These are phyloP conservation scores for Akebia trifoliata DNA, from an alignment of 164 flowering plant species.

Conservation along the genomic window DNA sequence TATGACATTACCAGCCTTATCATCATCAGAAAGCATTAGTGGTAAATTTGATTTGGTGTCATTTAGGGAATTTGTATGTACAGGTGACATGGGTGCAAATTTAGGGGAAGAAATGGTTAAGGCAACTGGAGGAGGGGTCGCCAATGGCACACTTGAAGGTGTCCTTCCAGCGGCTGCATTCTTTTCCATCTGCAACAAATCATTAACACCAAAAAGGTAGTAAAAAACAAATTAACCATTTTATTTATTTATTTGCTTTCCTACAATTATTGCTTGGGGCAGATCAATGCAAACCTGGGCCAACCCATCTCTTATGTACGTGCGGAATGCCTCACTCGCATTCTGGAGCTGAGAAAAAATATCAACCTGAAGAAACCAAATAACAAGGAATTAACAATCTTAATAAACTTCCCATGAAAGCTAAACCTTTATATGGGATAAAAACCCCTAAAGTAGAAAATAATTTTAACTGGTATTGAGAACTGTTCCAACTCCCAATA, in stretches of 20 bases:
- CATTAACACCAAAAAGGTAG: neutral
- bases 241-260: too few relatives aligned
- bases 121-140: slow-evolving; percentile 91
- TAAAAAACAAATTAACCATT: neutral
- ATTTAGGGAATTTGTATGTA: slow-evolving; percentile 51
- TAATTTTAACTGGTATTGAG: neutral
- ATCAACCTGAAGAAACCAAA: slow-evolving; percentile 59
- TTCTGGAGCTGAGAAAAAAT: slow-evolving; percentile 98
- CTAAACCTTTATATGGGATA: neutral
- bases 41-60: slow-evolving; percentile 55
- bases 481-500: neutral
- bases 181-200: slow-evolving; percentile 76
- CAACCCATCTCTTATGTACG: slow-evolving; percentile 95
- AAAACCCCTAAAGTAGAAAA: neutral
- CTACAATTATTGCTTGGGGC: neutral
- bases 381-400: neutral
- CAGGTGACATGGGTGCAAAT: slow-evolving; percentile 73
- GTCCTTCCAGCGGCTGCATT: slow-evolving; percentile 97
- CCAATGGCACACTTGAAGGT: slow-evolving; percentile 77
- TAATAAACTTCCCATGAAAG: neutral
- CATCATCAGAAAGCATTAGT: slow-evolving; percentile 50
- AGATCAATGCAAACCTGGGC: slow-evolving; percentile 59
- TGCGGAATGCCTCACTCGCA: slow-evolving; percentile 98
- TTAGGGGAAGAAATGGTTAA: slow-evolving; percentile 66
- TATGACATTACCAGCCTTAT: slow-evolving; percentile 20